These are phyloP conservation scores for Phytophthora macrochlamydospora DNA, from an alignment of 352 stramenopile genomes.

Conservation along the genomic window DNA sequence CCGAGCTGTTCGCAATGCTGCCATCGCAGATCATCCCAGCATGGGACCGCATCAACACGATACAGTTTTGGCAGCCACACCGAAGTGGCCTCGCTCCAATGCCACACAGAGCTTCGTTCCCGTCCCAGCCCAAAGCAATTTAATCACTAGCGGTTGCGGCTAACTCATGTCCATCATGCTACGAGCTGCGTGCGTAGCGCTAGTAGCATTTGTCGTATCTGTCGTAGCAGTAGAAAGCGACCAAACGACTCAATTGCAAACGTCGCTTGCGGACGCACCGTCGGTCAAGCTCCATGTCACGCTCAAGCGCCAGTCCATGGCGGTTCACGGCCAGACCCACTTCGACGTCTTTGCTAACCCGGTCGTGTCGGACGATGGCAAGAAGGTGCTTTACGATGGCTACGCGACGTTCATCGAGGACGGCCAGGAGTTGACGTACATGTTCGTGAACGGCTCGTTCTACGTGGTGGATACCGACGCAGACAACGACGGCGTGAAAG, in stretches of 20 bases:
- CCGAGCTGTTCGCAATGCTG: background rate
- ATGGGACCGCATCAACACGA: background rate
- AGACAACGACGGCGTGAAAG: constrained; percentile 10
- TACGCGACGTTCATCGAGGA: constrained; percentile 33
- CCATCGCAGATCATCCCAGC: constrained; percentile 1
- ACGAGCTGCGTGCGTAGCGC: too few species aligned
- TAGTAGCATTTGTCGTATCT: background rate
- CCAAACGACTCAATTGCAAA: background rate
- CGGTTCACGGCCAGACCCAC: constrained; percentile 23
- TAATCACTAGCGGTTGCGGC: background rate
- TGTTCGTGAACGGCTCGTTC: constrained; percentile 23
- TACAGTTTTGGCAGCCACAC: too few species aligned
- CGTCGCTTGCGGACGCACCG: constrained; percentile 19
- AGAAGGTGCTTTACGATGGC: constrained; percentile 27
- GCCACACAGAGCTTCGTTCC: too few species aligned
- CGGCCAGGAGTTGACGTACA: constrained; percentile 27
- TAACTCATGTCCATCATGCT: too few species aligned
- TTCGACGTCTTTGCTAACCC: constrained; percentile 37
- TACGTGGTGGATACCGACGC: constrained; percentile 24
- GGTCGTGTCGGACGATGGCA: constrained; percentile 21
- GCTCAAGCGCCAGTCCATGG: constrained; percentile 29
- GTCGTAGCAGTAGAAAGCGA: background rate
- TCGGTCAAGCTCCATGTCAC: constrained; percentile 42
- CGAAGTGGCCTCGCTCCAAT: background rate
- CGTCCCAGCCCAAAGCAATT: background rate